phyloP scores from a whole-genome alignment of 139 green algal species.

The Picochlorum sp. region DNA sequence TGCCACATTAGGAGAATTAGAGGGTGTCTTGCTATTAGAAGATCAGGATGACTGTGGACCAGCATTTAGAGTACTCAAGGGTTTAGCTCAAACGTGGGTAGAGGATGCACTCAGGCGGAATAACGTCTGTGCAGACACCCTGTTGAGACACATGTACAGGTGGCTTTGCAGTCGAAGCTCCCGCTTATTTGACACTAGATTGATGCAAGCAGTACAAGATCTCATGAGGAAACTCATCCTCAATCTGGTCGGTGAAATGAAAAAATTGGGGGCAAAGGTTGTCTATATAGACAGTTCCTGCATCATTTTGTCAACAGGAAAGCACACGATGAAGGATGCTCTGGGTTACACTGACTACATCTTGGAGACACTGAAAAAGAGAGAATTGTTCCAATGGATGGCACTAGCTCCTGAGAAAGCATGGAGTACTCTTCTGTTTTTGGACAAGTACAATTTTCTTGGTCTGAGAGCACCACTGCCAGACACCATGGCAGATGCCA shows the following conservation, averaged over 20 bases:
- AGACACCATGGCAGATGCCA: constrained; percentile 10
- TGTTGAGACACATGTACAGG: constrained; percentile 73
- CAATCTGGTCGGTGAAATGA: constrained; percentile 72
- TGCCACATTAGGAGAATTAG: constrained; percentile 54
- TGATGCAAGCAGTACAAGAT: constrained; percentile 42
- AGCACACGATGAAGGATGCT: constrained; percentile 59
- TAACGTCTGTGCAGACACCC: constrained; percentile 54
- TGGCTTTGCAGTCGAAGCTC: constrained; percentile 69
- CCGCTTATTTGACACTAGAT: constrained; percentile 51
- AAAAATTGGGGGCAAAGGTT: constrained; percentile 65
- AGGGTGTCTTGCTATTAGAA: constrained; percentile 45
- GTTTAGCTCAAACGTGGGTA: constrained; percentile 64
- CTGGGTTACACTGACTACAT: constrained; percentile 77
- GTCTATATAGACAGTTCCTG: constrained; percentile 69
- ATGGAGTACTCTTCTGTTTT: constrained; percentile 79
- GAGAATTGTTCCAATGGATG: constrained; percentile 72
- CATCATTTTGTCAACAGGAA: constrained; percentile 78
- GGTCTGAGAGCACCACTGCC: constrained; percentile 38
- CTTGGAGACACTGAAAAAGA: constrained; percentile 52
- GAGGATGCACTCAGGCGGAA: constrained; percentile 47
- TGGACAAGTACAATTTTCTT: constrained; percentile 71
- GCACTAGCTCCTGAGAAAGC: constrained; percentile 50
- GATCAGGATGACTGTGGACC: constrained; percentile 24
- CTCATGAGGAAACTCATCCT: constrained; percentile 76
- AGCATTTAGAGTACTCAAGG: constrained; percentile 57